Conservation (phyloP, 2,329 filamentous ascomycete species). For the Allantophomopsis cytisporea region DNA sequence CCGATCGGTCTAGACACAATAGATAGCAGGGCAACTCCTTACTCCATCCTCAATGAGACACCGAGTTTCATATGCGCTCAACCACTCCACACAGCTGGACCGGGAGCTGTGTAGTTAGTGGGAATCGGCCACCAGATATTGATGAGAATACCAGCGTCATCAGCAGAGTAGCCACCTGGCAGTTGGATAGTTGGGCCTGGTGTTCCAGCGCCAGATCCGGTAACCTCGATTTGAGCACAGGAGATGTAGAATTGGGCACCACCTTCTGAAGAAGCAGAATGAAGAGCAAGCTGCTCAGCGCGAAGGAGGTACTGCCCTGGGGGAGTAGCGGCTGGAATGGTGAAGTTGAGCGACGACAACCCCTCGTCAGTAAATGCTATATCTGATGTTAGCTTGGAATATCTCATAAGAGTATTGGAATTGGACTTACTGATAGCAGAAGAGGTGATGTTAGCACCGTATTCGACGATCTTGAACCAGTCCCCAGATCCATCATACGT, state of each 20-base stretch:
- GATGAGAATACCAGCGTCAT: conserved; percentile 12
- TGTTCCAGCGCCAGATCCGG: conserved; percentile 9
- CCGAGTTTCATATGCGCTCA: too few relatives aligned
- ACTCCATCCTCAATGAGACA: too few relatives aligned
- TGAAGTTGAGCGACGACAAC: conserved; percentile 2
- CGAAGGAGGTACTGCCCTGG: conserved; percentile 3
- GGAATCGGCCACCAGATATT: conserved; percentile 1
- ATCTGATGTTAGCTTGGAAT: too few relatives aligned
- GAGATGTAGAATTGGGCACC: conserved; percentile 20
- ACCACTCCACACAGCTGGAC: too few relatives aligned
- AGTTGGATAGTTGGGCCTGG: conserved; percentile 11
- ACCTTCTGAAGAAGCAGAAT: conserved; percentile 14
- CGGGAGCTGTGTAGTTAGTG: too few relatives aligned
- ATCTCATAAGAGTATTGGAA: too few relatives aligned
- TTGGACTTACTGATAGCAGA: too few relatives aligned
- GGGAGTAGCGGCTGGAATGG: conserved; percentile 1
- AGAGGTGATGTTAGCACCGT: too few relatives aligned
- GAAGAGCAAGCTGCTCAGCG: conserved; percentile 20
- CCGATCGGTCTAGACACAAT: too few relatives aligned
- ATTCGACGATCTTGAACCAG: conserved; percentile 22
- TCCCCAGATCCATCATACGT: conserved; percentile 30
- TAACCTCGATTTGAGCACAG: conserved; percentile 14
- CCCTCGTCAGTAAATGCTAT: neutral
- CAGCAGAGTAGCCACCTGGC: conserved; percentile 12
- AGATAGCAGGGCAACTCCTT: too few relatives aligned